Evolutionary conservation across 1,139 yeast genomes (phyloP).

Genomic region (Kodamaea anthophila): DNA sequence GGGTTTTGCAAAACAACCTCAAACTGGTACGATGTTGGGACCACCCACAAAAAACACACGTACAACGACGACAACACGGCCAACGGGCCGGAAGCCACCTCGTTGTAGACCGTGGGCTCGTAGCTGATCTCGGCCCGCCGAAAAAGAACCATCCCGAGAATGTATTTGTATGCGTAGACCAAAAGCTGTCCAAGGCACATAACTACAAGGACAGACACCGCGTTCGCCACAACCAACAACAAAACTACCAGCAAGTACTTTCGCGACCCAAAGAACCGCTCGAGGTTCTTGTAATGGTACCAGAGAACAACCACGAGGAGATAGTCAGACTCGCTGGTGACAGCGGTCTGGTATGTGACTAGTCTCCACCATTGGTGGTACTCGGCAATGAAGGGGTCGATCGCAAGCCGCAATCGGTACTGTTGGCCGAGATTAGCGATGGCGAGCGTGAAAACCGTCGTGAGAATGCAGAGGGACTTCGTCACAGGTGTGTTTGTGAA

Average conservation of each 20-base stretch:
- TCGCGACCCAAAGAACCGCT: conserved; percentile 58
- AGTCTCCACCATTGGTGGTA: conserved; percentile 70
- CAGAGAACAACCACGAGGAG: conserved; percentile 45
- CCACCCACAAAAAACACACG: conserved; percentile 47
- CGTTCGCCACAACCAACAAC: conserved; percentile 31
- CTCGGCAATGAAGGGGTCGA: conserved; percentile 53
- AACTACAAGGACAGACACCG: conserved; percentile 24
- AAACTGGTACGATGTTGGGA: conserved; percentile 60
- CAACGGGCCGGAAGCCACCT: conserved; percentile 54
- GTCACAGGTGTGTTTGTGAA: conserved; percentile 58
- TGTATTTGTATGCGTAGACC: conserved; percentile 25
- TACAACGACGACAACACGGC: conserved; percentile 56
- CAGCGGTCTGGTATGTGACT: conserved; percentile 48
- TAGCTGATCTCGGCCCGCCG: conserved; percentile 10
- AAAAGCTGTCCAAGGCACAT: conserved; percentile 35
- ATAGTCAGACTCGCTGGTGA: conserved; percentile 62
- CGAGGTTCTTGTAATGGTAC: conserved; percentile 58
- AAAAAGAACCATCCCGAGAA: conserved; percentile 10
- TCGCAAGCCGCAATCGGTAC: conserved; percentile 45
- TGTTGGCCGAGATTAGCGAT: conserved; percentile 54
- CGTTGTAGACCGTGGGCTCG: conserved; percentile 28
- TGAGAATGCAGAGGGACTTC: conserved; percentile 32
- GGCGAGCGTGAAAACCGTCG: conserved; percentile 43
- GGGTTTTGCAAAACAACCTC: conserved; percentile 37
- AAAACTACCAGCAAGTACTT: conserved; percentile 42